Evolutionary conservation across 768 basidiomycete genomes (phyloP), one percentile per base, ranked within the genome.

Genomic region (Leucosporidium scottii): DNA sequence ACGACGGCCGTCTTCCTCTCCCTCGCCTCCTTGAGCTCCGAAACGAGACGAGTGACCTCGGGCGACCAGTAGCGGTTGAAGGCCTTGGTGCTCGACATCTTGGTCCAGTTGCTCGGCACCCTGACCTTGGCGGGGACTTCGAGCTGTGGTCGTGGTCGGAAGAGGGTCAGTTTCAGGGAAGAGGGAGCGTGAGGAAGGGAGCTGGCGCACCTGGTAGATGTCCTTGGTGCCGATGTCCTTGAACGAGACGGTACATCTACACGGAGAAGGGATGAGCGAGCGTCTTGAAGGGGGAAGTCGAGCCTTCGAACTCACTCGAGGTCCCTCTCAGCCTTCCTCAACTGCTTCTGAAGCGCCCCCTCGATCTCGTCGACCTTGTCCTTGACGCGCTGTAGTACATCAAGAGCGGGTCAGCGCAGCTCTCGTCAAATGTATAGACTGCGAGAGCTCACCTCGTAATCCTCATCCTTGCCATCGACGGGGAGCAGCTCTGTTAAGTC

Each of bases 11-110:
- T 89, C 50, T 88, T 86, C 64, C 85, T 91, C 79, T 99, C 96
- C 51, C 91, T 85, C 4, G 91, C 93, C 79, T 99, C 96, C 79
- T 98, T 98, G 39, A 96, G 82, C 65, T 85, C 79, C 25, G 91
- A 86, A 61, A 98, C 84, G 36, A 85, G 85, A 7, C 83, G 74
- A 65, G 85, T 84, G 3, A 92, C 83, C 30, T 87, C 82, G 1
- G 87, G 87, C 8, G 92, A 87, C 8, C 85, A 80, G 82, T 87
- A 99, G 27, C 96, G 88, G 20, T 82, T 82, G 73, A 83, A 84
- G 31, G 85, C 84, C 89, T 94, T 75, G 9, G 69, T 57, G 57
- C 57, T 64, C 20, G 61, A 62, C 50, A 74, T 84, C 79, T 93
- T 92, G 18, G 83, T 84, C 93, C 94, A 98, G 65, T 69, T 72